Base-by-base conservation (phyloP, 2,329 filamentous ascomycete species). In the Aspergillus uvarum region DNA sequence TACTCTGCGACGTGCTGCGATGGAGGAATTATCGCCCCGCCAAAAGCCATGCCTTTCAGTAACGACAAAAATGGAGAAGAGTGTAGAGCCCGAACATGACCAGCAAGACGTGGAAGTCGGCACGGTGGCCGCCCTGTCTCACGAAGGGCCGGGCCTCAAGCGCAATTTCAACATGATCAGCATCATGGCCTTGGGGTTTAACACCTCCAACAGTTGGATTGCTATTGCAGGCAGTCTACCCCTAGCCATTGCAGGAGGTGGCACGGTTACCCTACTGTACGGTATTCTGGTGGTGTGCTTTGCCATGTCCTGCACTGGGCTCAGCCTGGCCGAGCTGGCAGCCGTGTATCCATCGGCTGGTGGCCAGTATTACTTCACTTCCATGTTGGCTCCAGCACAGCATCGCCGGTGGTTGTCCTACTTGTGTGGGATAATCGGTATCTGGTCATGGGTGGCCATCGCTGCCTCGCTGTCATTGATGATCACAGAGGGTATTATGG, bases 271-370 rank as follows among this genome's bases (percentile, higher is more conserved):
- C 3, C 51, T 68, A n/a, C 61, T 68, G 5, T 68, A 68, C 49
- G 66, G 66, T 21, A 66, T 68, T 29, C 55, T 68, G 21, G 47
- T 59, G 31, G 66, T 68, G 21, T 62, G 65, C 12, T 38, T 61
- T 35, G 64, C 63, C 49, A 68, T 68, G 66, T 58, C 61, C 47
- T 64, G 59, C 38, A 65, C 65, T 1, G 65, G 63, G 0, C 16
- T 67, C 24, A 69, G 69, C 1, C 58, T 73, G 54, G 67, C 70
- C n/a, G 70, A 73, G 57, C 59, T 73, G 50, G 66, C 70, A 7
- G 67, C 65, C 49, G 67, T 71, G 26, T 70, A 70, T 50, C 70
- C 70, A 29, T 71, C 69, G 5, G 70, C 70, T 3, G 70, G 70
- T 5, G 70, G 69, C 2, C 69, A 71, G 53, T 72, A 71, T 48